Evolutionary conservation across 2,329 filamentous ascomycete genomes (phyloP).

Genomic region (Hortaea sp.): DNA sequence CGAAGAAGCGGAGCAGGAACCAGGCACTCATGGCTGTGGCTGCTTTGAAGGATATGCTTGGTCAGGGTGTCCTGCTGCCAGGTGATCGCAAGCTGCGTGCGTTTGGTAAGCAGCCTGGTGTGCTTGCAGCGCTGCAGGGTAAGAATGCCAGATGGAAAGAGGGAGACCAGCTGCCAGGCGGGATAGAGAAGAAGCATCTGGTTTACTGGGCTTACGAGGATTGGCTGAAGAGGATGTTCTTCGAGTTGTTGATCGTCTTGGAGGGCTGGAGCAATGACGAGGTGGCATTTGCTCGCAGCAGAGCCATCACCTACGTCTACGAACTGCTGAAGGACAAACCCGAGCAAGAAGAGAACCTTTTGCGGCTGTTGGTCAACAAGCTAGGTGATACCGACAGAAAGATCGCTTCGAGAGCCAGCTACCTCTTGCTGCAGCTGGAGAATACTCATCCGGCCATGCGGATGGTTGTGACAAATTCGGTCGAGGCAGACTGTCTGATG

Average conservation of each 20-base stretch:
- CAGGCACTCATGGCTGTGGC: conserved; percentile 88
- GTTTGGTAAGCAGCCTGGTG: conserved; percentile 69
- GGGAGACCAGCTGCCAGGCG: conserved; percentile 61
- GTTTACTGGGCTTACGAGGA: conserved; percentile 89
- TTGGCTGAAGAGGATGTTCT: conserved; percentile 89
- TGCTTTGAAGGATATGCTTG: conserved; percentile 87
- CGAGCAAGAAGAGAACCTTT: conserved; percentile 89
- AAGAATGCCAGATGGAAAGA: conserved; percentile 53
- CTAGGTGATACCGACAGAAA: conserved; percentile 92
- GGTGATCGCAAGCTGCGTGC: conserved; percentile 67
- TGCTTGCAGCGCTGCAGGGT: conserved; percentile 61
- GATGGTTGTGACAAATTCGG: conserved; percentile 66
- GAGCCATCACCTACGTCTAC: conserved; percentile 83
- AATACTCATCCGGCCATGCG: conserved; percentile 92
- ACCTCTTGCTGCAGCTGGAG: conserved; percentile 84
- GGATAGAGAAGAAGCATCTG: conserved; percentile 65
- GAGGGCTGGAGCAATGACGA: conserved; percentile 93
- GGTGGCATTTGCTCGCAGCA: conserved; percentile 81
- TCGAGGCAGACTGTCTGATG: conserved; percentile 82
- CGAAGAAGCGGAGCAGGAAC: conserved; percentile 86
- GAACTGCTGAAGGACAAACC: conserved; percentile 90
- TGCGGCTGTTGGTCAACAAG: conserved; percentile 90
- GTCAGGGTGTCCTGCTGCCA: conserved; percentile 77
- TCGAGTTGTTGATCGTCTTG: conserved; percentile 81
- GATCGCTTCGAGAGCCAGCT: conserved; percentile 86